A percentile compares a stretch with the other conserved stretches of the same genome.
Evolutionary conservation across 2,329 filamentous ascomycete genomes (phyloP).

Genomic region (Tothia fuscella): DNA sequence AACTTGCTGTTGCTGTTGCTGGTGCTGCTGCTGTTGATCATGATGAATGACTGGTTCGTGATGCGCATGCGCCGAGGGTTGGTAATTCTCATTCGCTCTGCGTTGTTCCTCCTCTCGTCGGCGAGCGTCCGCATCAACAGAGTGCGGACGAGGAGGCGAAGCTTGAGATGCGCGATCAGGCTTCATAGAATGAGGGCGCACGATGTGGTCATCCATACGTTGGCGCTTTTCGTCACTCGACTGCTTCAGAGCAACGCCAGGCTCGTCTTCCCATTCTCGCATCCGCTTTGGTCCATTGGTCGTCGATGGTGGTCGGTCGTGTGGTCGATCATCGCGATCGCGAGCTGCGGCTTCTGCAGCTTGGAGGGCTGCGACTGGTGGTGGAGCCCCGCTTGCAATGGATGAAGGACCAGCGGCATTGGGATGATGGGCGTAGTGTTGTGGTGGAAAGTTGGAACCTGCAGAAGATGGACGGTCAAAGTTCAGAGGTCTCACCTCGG

Average conservation of each 20-base stretch:
- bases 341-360: slow-evolving; percentile 56
- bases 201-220: slow-evolving; percentile 76
- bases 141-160: slow-evolving; percentile 41
- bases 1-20: slow-evolving; percentile 28
- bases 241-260: slow-evolving; percentile 53
- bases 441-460: slow-evolving; percentile 71
- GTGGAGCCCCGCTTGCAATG: slow-evolving; percentile 57
- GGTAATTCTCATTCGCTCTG: slow-evolving; percentile 65
- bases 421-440: slow-evolving; percentile 65
- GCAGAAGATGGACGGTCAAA: slow-evolving; percentile 87
- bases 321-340: slow-evolving; percentile 33
- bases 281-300: slow-evolving; percentile 66
- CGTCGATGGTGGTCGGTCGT: slow-evolving; percentile 57
- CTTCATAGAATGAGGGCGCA: slow-evolving; percentile 23
- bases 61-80: slow-evolving; percentile 86
- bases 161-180: background rate
- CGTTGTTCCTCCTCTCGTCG: slow-evolving; percentile 50
- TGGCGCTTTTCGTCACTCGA: slow-evolving; percentile 72
- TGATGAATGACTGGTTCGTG: slow-evolving; percentile 55
- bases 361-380: slow-evolving; percentile 52
- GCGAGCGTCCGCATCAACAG: slow-evolving; percentile 48
- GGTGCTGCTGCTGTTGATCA: slow-evolving; percentile 27
- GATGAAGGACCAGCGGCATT: slow-evolving; percentile 46
- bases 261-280: slow-evolving; percentile 85
- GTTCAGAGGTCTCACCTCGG: slow-evolving; percentile 62